Evolutionary conservation across 1,139 yeast species (phyloP), one percentile per base, ranked within the genome.

Genomic region (Diutina siamensis): DNA sequence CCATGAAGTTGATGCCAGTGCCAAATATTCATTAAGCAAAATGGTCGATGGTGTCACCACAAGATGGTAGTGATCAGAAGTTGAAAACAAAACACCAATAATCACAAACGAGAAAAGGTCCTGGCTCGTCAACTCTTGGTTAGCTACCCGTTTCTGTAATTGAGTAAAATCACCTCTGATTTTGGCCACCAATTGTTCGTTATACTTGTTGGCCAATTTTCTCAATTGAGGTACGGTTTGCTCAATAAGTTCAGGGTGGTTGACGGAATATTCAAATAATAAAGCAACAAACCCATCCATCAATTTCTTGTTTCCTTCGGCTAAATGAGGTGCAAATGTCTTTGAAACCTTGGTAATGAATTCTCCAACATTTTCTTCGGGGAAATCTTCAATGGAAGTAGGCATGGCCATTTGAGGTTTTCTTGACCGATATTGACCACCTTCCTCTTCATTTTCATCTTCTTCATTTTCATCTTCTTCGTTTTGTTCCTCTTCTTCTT

Each of bases 41-140:
- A 92, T 74, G 35, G 78, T 67, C 1, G 94, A 74, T 2, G 97
- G 96, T 0, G 97, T 88, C 3, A 82, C 89, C 17, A 92, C 83
- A 51, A 87, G 71, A 68, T 94, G 97, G 62, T 86, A 92, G 58
- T 88, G 94, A 68, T 94, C 99, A 0, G 98, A 92, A 1, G 97
- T 86, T 1, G 98, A 88, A 57, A 84, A 94, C 10, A 89, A 59
- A 47, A 73, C 67, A 9, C 97, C 97, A 50, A 88, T 71, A 20
- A 87, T 57, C 0, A 79, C 71, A 56, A 83, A 85, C 49, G 82
- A 74, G 4, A 85, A 64, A 49, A 88, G 62, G 57, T 88, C 94
- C 25, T 75, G 65, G 46, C 64, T 63, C 48, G 54, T 54, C 28
- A 78, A 60, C n/a, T 48, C 46, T 32, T 51, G 48, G 19, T 52